Percentiles rank a stretch among this genome's conserved stretches.
phyloP scores from a whole-genome alignment of 108 stramenopile species.

The Aurantiochytrium sp. region DNA sequence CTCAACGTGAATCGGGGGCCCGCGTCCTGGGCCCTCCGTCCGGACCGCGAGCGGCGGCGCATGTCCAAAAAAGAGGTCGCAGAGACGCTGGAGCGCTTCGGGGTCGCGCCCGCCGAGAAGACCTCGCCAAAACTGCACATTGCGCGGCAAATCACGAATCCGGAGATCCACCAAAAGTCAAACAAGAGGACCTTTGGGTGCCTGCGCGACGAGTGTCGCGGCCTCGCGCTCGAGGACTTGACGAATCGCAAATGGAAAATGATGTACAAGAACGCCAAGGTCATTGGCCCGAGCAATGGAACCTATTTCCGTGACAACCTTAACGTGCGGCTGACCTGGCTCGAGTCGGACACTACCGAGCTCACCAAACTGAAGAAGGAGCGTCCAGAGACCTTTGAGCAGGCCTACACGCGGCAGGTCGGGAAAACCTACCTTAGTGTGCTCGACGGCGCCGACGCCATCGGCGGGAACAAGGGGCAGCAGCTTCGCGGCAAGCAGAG shows the following conservation, averaged over 20 bases:
- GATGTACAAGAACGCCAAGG: slow-evolving; percentile 33
- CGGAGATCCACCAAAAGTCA: not conserved
- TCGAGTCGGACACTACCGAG: slow-evolving; percentile 9
- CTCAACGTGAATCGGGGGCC: not conserved
- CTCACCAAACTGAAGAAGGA: slow-evolving; percentile 22
- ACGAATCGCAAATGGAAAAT: slow-evolving; percentile 23
- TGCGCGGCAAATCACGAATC: slow-evolving; percentile 13
- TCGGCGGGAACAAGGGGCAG: slow-evolving; percentile 25
- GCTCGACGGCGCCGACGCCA: slow-evolving; percentile 19
- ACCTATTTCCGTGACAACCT: not conserved
- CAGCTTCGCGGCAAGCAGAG: slow-evolving; percentile 21
- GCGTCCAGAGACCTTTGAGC: not conserved
- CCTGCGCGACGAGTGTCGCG: slow-evolving; percentile 26
- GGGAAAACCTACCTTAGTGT: slow-evolving; percentile 24
- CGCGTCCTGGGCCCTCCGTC: not conserved
- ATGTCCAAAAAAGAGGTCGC: not conserved
- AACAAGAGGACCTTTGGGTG: not conserved
- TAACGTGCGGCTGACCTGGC: slow-evolving; percentile 14
- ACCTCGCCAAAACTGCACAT: not conserved
- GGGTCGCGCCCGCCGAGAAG: not conserved
- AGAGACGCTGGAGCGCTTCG: not conserved
- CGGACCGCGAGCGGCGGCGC: not conserved
- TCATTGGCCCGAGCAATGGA: not conserved
- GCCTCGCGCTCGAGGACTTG: not conserved
- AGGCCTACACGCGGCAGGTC: not conserved